phyloP scores from a whole-genome alignment of 225 moss, liverwort and hornwort genomes.

The Asterella californica region DNA sequence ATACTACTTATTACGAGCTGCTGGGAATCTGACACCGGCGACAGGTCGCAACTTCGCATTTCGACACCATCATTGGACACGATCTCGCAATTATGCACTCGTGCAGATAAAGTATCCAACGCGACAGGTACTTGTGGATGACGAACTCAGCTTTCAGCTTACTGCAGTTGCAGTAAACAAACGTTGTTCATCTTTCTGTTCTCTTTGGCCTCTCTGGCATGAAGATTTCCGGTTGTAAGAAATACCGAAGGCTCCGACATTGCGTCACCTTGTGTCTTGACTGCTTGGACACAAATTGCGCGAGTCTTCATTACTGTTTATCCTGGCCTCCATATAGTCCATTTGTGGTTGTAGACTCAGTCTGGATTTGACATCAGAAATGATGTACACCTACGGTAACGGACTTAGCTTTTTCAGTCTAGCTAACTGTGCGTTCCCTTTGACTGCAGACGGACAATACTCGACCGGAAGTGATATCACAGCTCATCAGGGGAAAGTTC shows the following conservation, averaged over 20 bases:
- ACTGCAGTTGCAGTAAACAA: neutral
- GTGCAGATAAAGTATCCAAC: constrained; percentile 54
- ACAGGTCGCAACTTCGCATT: constrained; percentile 51
- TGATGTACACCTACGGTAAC: neutral
- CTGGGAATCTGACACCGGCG: constrained; percentile 47
- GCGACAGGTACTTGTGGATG: constrained; percentile 44
- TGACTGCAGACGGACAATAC: neutral
- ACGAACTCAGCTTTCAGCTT: neutral
- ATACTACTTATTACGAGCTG: constrained; percentile 85
- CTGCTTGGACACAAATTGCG: too few relatives aligned
- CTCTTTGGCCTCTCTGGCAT: neutral
- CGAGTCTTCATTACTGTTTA: neutral
- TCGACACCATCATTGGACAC: constrained; percentile 82
- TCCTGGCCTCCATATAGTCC: neutral
- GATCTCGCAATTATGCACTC: constrained; percentile 82
- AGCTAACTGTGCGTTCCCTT: neutral
- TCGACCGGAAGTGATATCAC: constrained; percentile 32
- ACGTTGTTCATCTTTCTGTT: neutral
- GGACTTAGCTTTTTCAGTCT: neutral
- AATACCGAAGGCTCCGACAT: neutral
- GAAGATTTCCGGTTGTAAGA: neutral
- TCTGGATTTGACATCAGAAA: neutral
- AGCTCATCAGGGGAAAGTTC: constrained; percentile 43
- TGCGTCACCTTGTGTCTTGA: too few relatives aligned
- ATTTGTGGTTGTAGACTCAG: neutral